Evolutionary conservation across 192 early-diverging fungal genomes (phyloP).

Genomic region (Entomortierella parvispora): DNA sequence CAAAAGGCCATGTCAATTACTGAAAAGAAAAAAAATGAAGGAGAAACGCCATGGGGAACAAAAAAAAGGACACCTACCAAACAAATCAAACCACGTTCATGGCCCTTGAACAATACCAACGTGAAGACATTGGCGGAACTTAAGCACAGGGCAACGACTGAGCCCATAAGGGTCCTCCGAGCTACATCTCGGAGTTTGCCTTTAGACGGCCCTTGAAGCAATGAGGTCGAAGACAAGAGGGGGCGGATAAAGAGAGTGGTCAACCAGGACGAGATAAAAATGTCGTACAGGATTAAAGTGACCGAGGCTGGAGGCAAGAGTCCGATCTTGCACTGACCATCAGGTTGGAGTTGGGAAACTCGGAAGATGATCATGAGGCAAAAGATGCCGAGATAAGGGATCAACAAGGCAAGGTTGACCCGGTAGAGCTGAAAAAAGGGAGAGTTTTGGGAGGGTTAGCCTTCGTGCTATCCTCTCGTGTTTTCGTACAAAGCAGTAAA

Average conservation of each 20-base stretch:
- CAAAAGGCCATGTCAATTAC: too few species aligned
- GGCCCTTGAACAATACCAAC: conserved; percentile 26
- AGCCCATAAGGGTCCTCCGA: conserved; percentile 37
- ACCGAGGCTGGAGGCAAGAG: conserved; percentile 1
- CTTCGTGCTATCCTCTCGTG: too few species aligned
- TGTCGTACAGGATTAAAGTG: conserved; percentile 3
- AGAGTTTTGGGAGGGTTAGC: not conserved
- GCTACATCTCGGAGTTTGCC: conserved; percentile 19
- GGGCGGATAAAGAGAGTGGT: conserved; percentile 9
- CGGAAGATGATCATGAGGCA: conserved; percentile 4
- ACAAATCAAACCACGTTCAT: conserved; percentile 47
- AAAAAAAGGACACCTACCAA: too few species aligned
- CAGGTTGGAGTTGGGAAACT: not conserved
- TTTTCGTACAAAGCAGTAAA: too few species aligned
- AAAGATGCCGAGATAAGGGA: conserved; percentile 8
- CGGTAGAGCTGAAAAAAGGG: not conserved
- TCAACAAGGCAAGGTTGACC: not conserved
- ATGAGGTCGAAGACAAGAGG: conserved; percentile 1
- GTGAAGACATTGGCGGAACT: conserved; percentile 42
- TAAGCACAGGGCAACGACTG: conserved; percentile 38
- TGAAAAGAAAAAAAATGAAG: too few species aligned
- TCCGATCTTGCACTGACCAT: conserved; percentile 2
- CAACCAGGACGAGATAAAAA: not conserved
- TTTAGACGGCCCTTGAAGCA: not conserved
- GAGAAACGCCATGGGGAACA: too few species aligned